A percentile compares a stretch with the other conserved stretches of the same genome.
Conservation (phyloP, 2,329 filamentous ascomycete species). For the Colletotrichum tropicale region DNA sequence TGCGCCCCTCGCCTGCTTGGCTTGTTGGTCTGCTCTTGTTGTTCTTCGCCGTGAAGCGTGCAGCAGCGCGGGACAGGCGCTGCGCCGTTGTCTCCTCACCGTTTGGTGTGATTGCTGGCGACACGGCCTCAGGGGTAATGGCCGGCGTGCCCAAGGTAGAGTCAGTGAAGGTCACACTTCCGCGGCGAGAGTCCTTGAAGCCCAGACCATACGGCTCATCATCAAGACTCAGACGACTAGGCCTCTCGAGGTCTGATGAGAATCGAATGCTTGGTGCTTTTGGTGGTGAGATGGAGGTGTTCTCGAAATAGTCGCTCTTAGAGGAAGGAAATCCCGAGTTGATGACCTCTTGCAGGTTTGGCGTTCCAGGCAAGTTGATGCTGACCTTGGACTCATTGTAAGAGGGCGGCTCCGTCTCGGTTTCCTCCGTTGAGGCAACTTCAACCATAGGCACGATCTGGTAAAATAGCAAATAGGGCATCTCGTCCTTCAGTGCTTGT, state of each 20-base stretch:
- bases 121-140: constrained; percentile 38
- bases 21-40: constrained; percentile 61
- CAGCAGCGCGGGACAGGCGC: constrained; percentile 61
- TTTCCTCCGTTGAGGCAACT: constrained; percentile 55
- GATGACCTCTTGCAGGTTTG: constrained; percentile 31
- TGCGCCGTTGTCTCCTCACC: constrained; percentile 58
- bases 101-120: constrained; percentile 44
- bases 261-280: constrained; percentile 58
- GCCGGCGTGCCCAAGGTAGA: constrained; percentile 42
- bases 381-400: constrained; percentile 59
- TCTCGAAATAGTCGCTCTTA: constrained; percentile 52
- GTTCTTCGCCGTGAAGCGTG: constrained; percentile 52
- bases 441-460: constrained; percentile 89
- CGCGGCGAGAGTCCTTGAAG: constrained; percentile 48
- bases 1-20: constrained; percentile 62
- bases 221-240: constrained; percentile 51
- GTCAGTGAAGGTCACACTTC: constrained; percentile 56
- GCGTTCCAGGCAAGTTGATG: constrained; percentile 33
- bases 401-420: constrained; percentile 59
- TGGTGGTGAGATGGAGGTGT: constrained; percentile 31
- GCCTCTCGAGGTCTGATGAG: constrained; percentile 58
- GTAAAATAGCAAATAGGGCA: constrained; percentile 94
- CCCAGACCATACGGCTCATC: constrained; percentile 36
- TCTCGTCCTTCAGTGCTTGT: constrained; percentile 80
- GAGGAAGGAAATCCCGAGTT: constrained; percentile 29